phyloP scores from a whole-genome alignment of 2,329 filamentous ascomycete species.

The Triangularia setosa region DNA sequence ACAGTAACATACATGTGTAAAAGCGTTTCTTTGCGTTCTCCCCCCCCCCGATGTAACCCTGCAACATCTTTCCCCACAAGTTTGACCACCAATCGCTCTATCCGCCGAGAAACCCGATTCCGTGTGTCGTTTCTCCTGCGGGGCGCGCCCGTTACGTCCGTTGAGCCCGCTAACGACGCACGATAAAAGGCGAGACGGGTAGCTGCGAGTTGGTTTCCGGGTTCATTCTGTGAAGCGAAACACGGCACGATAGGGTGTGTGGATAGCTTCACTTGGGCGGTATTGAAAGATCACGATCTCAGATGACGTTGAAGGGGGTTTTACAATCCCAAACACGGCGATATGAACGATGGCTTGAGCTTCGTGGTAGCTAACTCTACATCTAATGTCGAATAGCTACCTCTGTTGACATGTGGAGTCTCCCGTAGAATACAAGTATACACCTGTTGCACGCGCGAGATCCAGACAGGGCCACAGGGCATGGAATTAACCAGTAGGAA shows the following conservation, averaged over 20 bases:
- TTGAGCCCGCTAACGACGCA: background rate
- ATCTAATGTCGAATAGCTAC: no score
- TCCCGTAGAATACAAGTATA: no score
- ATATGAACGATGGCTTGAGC: no score
- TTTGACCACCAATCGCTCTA: slow-evolving; percentile 2
- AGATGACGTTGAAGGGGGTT: background rate
- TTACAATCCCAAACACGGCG: no score
- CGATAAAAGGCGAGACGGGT: background rate
- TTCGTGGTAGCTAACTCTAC: no score
- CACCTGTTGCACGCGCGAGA: no score
- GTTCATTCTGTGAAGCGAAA: background rate
- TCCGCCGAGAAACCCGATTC: background rate
- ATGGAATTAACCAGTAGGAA: no score
- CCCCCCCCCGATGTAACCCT: background rate
- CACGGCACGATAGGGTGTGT: background rate
- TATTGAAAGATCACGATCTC: background rate
- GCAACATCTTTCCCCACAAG: background rate
- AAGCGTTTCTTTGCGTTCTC: background rate
- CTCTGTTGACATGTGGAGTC: no score
- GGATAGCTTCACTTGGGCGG: background rate
- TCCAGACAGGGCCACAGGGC: no score
- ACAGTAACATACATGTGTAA: background rate
- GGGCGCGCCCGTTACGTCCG: background rate
- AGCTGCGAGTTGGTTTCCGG: background rate
- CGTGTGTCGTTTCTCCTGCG: background rate